Conservation (phyloP, 371 early-diverging fungal species). For the Phascolomyces articulosus region DNA sequence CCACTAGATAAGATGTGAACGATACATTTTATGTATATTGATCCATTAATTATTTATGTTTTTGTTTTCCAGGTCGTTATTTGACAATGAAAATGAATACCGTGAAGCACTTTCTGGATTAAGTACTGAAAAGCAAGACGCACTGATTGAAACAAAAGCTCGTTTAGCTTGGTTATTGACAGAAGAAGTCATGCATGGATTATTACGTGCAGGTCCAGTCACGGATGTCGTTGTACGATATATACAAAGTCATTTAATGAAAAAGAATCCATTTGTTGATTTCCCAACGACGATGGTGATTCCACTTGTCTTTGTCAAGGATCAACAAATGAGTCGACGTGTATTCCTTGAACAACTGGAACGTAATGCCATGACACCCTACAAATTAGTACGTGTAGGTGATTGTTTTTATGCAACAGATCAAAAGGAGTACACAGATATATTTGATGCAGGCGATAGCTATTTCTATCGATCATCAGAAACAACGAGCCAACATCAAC, state of each 20-base stretch:
- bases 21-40: no score
- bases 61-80: slow-evolving; percentile 22
- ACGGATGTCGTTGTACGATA: slow-evolving; percentile 58
- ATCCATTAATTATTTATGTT: neutral
- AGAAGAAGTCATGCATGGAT: slow-evolving; percentile 77
- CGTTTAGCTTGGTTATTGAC: slow-evolving; percentile 69
- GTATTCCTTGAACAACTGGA: slow-evolving; percentile 65
- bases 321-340: slow-evolving; percentile 48
- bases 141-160: slow-evolving; percentile 62
- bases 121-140: slow-evolving; percentile 59
- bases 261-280: slow-evolving; percentile 68
- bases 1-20: no score
- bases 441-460: slow-evolving; percentile 5
- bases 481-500: neutral
- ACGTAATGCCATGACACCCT: slow-evolving; percentile 49
- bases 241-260: slow-evolving; percentile 64
- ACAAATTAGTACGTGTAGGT: slow-evolving; percentile 56
- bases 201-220: slow-evolving; percentile 63
- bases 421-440: slow-evolving; percentile 16
- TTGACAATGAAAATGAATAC: slow-evolving; percentile 34
- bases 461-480: slow-evolving; percentile 12
- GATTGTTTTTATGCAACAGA: slow-evolving; percentile 68
- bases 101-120: slow-evolving; percentile 46
- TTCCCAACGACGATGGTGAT: slow-evolving; percentile 66
- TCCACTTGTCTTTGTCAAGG: slow-evolving; percentile 66